phyloP scores from a whole-genome alignment of 2,329 filamentous ascomycete genomes.

The Stachybotrys elegans region DNA sequence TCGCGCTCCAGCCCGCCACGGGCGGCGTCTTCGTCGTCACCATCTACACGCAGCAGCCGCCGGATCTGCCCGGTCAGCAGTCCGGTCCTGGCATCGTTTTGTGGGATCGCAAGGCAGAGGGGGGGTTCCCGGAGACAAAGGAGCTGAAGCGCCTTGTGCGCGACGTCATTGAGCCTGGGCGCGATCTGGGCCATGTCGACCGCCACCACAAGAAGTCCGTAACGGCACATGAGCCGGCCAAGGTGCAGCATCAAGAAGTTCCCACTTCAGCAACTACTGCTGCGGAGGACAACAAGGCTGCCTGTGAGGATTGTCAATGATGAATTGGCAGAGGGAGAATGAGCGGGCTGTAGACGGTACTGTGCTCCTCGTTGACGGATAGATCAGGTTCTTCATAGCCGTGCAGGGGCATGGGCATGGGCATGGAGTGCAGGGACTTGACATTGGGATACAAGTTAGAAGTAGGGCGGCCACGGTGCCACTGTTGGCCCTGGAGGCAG shows the following conservation, averaged over 20 bases:
- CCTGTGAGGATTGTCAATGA: conserved; percentile 23
- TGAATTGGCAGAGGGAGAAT: too few relatives aligned
- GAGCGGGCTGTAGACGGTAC: too few relatives aligned
- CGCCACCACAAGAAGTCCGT: conserved; percentile 31
- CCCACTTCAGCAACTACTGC: background rate
- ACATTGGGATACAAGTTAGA: too few relatives aligned
- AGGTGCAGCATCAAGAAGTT: background rate
- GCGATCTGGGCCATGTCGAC: conserved; percentile 80
- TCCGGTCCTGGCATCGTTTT: conserved; percentile 45
- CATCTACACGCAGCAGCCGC: conserved; percentile 38
- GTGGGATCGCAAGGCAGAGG: conserved; percentile 84
- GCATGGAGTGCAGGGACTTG: too few relatives aligned
- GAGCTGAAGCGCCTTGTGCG: conserved; percentile 80
- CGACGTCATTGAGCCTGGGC: conserved; percentile 72
- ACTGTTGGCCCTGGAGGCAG: too few relatives aligned
- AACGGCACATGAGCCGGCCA: background rate
- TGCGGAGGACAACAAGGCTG: conserved; percentile 7
- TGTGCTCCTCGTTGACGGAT: too few relatives aligned
- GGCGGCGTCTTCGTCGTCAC: conserved; percentile 79
- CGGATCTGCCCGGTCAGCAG: conserved; percentile 12
- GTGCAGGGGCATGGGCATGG: too few relatives aligned
- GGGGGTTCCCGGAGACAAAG: conserved; percentile 92
- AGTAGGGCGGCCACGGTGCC: too few relatives aligned
- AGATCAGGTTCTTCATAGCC: too few relatives aligned
- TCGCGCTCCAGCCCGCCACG: conserved; percentile 78